Evolutionary conservation across 257 asterid genomes (phyloP), one percentile per base, ranked within the genome.

Genomic region (Capsicum rhomboideum): DNA sequence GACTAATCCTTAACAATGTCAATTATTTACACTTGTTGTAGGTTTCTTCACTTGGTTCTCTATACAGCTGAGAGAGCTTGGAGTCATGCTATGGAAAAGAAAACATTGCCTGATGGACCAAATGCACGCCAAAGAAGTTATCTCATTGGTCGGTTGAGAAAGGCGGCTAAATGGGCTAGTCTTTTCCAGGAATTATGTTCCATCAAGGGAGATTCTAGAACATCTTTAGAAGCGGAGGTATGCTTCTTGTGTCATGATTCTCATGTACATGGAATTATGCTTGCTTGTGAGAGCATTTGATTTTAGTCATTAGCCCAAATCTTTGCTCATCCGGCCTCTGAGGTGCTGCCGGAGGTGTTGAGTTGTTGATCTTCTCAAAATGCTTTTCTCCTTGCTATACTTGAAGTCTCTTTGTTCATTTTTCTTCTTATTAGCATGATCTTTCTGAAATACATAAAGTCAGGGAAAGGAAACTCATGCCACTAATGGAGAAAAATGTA

Each of bases 81-180:
- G 99, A 93, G 99, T 87, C 95, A 96, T 91, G 99, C 99, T 52
- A 96, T 96, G 99, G 99, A 96, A 90, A 96, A 93, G 95, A 96
- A 96, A 89, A 96, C 97, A 4, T 86, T 94, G 78, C 97, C 98
- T 61, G 98, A 93, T 85, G 98, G 99, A 75, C 98, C 98, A 85
- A 94, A 89, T 92, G 97, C 98, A 85, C 96, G 97, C 61, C 99
- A 94, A 87, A 90, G 98, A 71, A 87, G 92, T 89, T 94, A 94
- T 90, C 97, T 97, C 84, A 93, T 93, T 83, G 97, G 98, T 84
- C 95, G 99, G 91, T 92, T 97, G 78, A 92, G 97, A 85, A 97
- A 97, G 92, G 98, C 99, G 4, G 98, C 90, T 56, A 94, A 91
- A 84, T 97, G 98, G 98, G 97, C 99, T 83, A 86, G 92, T 78